These are phyloP conservation scores for Cicer pinnatifidum DNA, from an alignment of 306 rosid genomes.

Conservation along the genomic window DNA sequence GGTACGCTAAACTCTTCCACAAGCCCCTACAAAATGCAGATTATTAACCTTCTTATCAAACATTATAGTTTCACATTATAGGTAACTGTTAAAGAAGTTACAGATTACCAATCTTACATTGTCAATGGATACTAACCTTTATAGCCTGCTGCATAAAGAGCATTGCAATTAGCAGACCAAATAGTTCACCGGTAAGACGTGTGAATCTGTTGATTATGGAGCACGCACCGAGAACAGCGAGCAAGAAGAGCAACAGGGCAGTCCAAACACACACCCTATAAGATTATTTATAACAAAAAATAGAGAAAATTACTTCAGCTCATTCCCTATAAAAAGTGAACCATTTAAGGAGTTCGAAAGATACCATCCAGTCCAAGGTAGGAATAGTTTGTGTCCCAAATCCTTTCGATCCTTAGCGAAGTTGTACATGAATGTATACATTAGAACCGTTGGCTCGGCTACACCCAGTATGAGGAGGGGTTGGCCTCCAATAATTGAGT, in stretches of 20 bases:
- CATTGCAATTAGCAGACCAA: constrained; percentile 92
- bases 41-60: constrained; percentile 37
- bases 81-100: constrained; percentile 23
- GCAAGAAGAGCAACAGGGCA: constrained; percentile 80
- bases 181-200: constrained; percentile 92
- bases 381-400: constrained; percentile 81
- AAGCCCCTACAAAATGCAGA: constrained; percentile 66
- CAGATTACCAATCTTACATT: constrained; percentile 20
- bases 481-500: constrained; percentile 91
- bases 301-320: constrained; percentile 40
- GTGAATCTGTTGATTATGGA: constrained; percentile 93
- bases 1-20: constrained; percentile 88
- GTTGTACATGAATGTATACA: constrained; percentile 91
- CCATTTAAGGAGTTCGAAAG: constrained; percentile 35
- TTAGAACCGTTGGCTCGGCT: constrained; percentile 96
- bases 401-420: constrained; percentile 86
- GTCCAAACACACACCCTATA: constrained; percentile 97
- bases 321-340: not conserved
- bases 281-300: constrained; percentile 4
- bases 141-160: constrained; percentile 98
- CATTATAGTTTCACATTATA: constrained; percentile 13
- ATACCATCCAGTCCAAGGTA: constrained; percentile 98
- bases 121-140: constrained; percentile 58
- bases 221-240: constrained; percentile 90
- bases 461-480: constrained; percentile 96